Conservation (phyloP, 495 filamentous ascomycete species). For the Penicillium silybi region DNA sequence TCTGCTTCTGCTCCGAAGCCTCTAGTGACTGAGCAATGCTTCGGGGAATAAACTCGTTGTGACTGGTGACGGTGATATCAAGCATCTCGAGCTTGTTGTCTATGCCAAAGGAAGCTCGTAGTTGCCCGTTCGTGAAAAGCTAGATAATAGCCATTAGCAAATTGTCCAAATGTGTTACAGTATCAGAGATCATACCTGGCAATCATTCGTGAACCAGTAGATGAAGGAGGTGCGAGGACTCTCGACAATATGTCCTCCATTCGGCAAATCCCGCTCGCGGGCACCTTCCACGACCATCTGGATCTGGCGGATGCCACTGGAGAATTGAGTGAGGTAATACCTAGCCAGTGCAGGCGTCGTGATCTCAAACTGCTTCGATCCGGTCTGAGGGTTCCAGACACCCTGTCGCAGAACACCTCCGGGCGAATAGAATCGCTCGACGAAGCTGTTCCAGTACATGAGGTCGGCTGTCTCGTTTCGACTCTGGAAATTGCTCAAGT, state of each 20-base stretch:
- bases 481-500: constrained; percentile 64
- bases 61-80: constrained; percentile 58
- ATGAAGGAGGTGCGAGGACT: constrained; percentile 59
- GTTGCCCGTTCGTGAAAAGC: constrained; percentile 59
- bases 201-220: constrained; percentile 69
- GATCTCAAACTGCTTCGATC: constrained; percentile 73
- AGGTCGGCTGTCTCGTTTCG: constrained; percentile 58
- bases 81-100: constrained; percentile 70
- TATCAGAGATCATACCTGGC: constrained; percentile 50
- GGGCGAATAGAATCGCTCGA: constrained; percentile 69
- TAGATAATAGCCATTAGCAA: constrained; percentile 18
- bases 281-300: constrained; percentile 65
- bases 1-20: constrained; percentile 60
- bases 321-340: constrained; percentile 78
- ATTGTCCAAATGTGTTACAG: background rate
- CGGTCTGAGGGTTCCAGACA: constrained; percentile 48
- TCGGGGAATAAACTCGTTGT: constrained; percentile 68
- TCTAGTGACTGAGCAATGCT: constrained; percentile 45
- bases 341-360: constrained; percentile 68
- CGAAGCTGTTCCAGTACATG: constrained; percentile 68
- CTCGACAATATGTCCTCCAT: constrained; percentile 63
- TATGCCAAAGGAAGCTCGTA: constrained; percentile 63
- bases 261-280: constrained; percentile 52
- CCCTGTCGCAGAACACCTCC: constrained; percentile 65
- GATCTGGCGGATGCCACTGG: constrained; percentile 74